Percentiles rank a stretch among this genome's conserved stretches.
phyloP scores from a whole-genome alignment of 2,329 filamentous ascomycete species.

The Bipolaris bicolor region DNA sequence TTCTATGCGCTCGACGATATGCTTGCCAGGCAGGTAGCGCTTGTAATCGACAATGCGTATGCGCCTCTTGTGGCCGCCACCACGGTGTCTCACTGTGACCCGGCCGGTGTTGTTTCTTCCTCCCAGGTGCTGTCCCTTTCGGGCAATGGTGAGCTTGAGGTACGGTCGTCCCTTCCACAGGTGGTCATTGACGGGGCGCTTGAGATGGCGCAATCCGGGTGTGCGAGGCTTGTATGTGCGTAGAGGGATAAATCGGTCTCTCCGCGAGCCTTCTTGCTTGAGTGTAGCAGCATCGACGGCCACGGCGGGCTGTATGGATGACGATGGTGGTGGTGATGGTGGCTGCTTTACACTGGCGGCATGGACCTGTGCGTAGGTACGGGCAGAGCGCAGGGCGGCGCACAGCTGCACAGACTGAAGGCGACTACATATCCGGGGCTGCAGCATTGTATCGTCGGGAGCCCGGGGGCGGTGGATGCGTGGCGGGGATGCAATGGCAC shows the following conservation, averaged over 20 bases:
- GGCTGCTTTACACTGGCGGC: conserved; percentile 45
- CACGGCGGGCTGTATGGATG: conserved; percentile 41
- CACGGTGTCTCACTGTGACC: conserved; percentile 88
- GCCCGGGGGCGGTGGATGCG: conserved; percentile 22
- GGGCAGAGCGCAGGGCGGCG: conserved; percentile 54
- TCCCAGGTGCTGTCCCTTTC: conserved; percentile 91
- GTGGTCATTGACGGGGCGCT: conserved; percentile 92
- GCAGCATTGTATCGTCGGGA: conserved; percentile 61
- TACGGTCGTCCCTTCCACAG: conserved; percentile 92
- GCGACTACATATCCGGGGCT: conserved; percentile 67
- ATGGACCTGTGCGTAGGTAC: conserved; percentile 60
- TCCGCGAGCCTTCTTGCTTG: conserved; percentile 36
- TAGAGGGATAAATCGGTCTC: conserved; percentile 57
- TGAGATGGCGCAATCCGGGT: conserved; percentile 88
- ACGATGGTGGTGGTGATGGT: conserved; percentile 14
- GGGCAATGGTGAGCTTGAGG: conserved; percentile 82
- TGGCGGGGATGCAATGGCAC: conserved; percentile 26
- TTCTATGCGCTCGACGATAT: conserved; percentile 91
- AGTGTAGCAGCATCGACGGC: conserved; percentile 34
- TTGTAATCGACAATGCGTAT: conserved; percentile 92
- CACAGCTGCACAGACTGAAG: conserved; percentile 57
- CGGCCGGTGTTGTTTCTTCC: conserved; percentile 87
- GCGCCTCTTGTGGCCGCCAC: conserved; percentile 88
- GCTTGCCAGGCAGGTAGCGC: conserved; percentile 77
- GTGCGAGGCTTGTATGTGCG: conserved; percentile 93